These are phyloP conservation scores for Solanum hybrid DNA, from an alignment of 305 asterid genomes.

Conservation along the genomic window DNA sequence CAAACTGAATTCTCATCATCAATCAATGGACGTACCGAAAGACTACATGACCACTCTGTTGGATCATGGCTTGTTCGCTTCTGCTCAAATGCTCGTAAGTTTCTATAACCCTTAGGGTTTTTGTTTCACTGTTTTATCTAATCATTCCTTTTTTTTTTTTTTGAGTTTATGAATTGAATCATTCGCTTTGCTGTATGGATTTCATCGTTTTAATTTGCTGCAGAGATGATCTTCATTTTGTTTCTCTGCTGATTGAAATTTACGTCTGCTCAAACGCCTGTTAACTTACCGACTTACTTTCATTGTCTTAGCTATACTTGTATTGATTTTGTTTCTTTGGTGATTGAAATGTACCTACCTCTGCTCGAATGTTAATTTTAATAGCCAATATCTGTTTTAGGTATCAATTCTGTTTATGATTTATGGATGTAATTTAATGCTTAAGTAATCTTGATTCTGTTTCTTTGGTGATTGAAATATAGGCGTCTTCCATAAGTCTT, in stretches of 20 bases:
- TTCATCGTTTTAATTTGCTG: conserved; percentile 3
- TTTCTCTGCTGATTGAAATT: not conserved
- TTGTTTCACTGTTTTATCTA: not conserved
- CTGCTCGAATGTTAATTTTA: not conserved
- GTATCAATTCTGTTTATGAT: not conserved
- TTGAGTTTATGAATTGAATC: not conserved
- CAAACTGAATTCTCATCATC: not conserved
- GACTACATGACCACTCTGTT: conserved; percentile 67
- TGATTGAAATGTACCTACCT: not conserved
- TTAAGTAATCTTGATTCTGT: not conserved
- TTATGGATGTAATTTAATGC: no score
- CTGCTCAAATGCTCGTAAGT: conserved; percentile 82
- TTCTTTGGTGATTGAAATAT: conserved; percentile 6
- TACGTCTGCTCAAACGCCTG: not conserved
- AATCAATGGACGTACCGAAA: conserved; percentile 70
- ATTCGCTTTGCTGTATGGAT: not conserved
- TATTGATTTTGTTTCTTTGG: not conserved
- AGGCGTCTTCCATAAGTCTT: conserved; percentile 64
- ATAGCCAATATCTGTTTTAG: not conserved
- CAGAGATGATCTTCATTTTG: not conserved
- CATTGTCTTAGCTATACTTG: not conserved
- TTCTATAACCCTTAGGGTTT: not conserved
- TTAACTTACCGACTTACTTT: not conserved
- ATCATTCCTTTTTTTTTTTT: not conserved
- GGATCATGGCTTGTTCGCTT: conserved; percentile 76